Evolutionary conservation across 768 basidiomycete genomes (phyloP), one percentile per base, ranked within the genome.

Genomic region (Tylopilus plumbeoviolaceoides): DNA sequence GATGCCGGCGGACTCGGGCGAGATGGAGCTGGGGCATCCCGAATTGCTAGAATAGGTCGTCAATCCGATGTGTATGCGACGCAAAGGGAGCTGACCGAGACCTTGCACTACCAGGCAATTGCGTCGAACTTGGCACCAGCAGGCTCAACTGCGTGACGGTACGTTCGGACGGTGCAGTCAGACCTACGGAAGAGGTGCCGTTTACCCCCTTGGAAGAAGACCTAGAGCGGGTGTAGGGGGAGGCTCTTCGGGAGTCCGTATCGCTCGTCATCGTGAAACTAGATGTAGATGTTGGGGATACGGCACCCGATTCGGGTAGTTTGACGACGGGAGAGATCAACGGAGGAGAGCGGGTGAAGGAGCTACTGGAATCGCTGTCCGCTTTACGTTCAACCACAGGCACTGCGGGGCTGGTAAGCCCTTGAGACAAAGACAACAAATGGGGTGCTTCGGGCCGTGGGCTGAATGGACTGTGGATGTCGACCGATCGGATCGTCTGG

Each of bases 1-100:
- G 27, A 71, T 67, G 8, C 61, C 67, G 1, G 69, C 69, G 0
- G 68, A 69, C 49, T 69, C 69, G 7, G 67, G 67, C 7, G 68
- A 71, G 40, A 70, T 65, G 11, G 67, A 65, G 18, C 68, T 69
- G 2, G 65, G 65, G 27, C 50, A 65, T 18, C 42, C 59, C n/a
- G 59, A 66, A 42, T 57, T 53, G 43, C 68, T 69, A 55, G 9
- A 28, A 49, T 27, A 40, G 21, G 15, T 18, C 3, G 20, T 63
- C 9, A 67, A 27, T 21, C 43, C 15, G 17, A 42, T 39, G 5
- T 46, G 17, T 31, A 12, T 15, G 28, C 17, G n/a, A 51, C 17
- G 8, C n/a, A 18, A 5, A 23, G 43, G 47, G 35, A 18, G 35
- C 42, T 23, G 27, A 36, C 20, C 40, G 52, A 20, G 18, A 59